Evolutionary conservation across 2,329 filamentous ascomycete genomes (phyloP).

Genomic region (Ciborinia camelliae): DNA sequence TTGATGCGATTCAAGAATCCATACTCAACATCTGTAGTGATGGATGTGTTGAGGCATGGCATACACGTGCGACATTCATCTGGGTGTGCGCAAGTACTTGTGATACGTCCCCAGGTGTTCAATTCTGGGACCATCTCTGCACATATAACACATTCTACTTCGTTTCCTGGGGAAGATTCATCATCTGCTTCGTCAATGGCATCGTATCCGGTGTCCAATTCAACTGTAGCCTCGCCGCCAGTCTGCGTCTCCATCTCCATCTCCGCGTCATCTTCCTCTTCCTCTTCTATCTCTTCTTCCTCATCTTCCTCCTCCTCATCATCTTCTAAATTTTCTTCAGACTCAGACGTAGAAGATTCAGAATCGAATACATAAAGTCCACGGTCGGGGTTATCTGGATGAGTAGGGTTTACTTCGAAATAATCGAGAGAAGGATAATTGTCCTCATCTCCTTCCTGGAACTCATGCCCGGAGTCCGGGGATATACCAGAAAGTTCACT

Average conservation of each 20-base stretch:
- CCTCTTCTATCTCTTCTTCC: neutral
- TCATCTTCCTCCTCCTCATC: neutral
- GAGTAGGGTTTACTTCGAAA: neutral
- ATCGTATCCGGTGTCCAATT: neutral
- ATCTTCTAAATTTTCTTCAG: neutral
- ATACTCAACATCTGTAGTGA: neutral
- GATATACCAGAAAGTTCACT: too few species aligned
- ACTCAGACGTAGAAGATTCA: neutral
- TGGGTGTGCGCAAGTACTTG: neutral
- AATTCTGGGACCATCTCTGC: neutral
- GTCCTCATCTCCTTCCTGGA: neutral
- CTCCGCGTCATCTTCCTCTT: neutral
- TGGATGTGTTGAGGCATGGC: constrained; percentile 9
- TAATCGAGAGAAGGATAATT: neutral
- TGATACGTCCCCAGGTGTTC: neutral
- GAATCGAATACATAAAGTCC: neutral
- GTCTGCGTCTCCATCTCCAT: neutral
- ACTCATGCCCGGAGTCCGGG: neutral
- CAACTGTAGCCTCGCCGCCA: neutral
- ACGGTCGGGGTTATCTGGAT: neutral
- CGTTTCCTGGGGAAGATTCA: neutral
- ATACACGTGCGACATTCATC: neutral
- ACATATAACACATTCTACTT: constrained; percentile 1
- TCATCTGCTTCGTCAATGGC: neutral
- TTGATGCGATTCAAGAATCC: neutral